Conservation (phyloP, 2,329 filamentous ascomycete species). For the Tolypocladium ovalisporum region DNA sequence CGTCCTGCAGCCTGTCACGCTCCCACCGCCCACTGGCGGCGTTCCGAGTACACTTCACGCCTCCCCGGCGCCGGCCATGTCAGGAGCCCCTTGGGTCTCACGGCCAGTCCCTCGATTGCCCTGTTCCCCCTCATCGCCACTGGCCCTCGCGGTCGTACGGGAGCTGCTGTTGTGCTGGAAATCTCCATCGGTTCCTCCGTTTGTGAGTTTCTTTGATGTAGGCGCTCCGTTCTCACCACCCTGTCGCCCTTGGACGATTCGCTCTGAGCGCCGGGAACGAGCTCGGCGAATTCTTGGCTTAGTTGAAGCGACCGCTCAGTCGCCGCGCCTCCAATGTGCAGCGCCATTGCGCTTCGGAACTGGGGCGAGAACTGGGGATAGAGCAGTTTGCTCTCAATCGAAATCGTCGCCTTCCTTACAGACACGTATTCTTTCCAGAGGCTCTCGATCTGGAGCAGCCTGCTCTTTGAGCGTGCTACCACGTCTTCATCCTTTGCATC, state of each 20-base stretch:
- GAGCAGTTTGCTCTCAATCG: slow-evolving; percentile 24
- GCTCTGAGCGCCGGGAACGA: background rate
- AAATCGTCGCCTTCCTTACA: slow-evolving; percentile 15
- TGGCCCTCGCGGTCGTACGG: background rate
- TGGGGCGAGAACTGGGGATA: slow-evolving; percentile 14
- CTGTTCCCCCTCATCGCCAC: background rate
- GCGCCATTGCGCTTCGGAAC: slow-evolving; percentile 19
- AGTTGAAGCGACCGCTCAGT: slow-evolving; percentile 11
- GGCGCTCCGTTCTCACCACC: background rate
- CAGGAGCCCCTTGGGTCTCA: slow-evolving; percentile 1
- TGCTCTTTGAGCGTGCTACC: slow-evolving; percentile 9
- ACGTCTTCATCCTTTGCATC: background rate
- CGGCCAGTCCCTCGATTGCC: background rate
- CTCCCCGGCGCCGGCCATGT: background rate
- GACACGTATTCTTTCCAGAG: slow-evolving; percentile 19
- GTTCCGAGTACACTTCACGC: background rate
- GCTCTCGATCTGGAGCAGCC: slow-evolving; percentile 21
- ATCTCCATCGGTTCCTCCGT: background rate
- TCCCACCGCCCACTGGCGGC: slow-evolving; percentile 1
- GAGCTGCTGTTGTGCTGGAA: background rate
- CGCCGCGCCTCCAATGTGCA: slow-evolving; percentile 13
- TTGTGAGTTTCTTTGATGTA: background rate
- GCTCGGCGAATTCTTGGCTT: slow-evolving; percentile 8
- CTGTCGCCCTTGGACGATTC: background rate
- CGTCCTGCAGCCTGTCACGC: background rate